These are phyloP conservation scores for Achaetomiella virescens DNA, from an alignment of 495 filamentous ascomycete species.

Conservation along the genomic window DNA sequence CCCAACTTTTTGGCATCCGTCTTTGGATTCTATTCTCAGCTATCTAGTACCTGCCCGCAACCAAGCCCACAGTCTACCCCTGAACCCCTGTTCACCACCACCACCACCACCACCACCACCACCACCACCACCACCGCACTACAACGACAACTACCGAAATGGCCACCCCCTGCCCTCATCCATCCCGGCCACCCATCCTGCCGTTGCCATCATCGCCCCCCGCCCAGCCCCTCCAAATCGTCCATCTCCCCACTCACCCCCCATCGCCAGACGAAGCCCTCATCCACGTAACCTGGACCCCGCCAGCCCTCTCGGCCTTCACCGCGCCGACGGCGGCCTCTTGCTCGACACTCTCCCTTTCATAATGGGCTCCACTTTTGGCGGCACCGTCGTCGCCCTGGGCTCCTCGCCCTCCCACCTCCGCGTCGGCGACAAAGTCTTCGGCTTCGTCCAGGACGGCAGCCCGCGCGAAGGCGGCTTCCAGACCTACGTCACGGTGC, in stretches of 20 bases:
- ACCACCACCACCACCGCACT: neutral
- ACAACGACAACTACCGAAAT: neutral
- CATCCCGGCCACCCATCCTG: slow-evolving; percentile 31
- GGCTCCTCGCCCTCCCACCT: slow-evolving; percentile 25
- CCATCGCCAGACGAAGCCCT: slow-evolving; percentile 28
- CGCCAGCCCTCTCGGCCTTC: slow-evolving; percentile 49
- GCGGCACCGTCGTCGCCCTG: slow-evolving; percentile 40
- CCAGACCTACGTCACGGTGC: slow-evolving; percentile 40
- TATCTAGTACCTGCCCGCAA: too few relatives aligned
- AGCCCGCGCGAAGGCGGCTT: slow-evolving; percentile 34
- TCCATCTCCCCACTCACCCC: too few relatives aligned
- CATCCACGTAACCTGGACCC: slow-evolving; percentile 43
- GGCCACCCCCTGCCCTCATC: slow-evolving; percentile 11
- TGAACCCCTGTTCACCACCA: neutral
- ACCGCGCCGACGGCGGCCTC: slow-evolving; percentile 48
- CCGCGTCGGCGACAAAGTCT: slow-evolving; percentile 40
- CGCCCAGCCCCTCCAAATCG: too few relatives aligned
- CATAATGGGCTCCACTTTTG: slow-evolving; percentile 35
- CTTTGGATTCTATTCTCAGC: too few relatives aligned
- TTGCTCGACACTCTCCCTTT: slow-evolving; percentile 35
- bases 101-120: neutral
- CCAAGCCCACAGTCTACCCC: too few relatives aligned
- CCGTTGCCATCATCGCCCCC: too few relatives aligned
- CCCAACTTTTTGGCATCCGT: too few relatives aligned
- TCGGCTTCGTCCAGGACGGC: slow-evolving; percentile 42